phyloP scores from a whole-genome alignment of 495 filamentous ascomycete genomes.

The Cercophora scortea region DNA sequence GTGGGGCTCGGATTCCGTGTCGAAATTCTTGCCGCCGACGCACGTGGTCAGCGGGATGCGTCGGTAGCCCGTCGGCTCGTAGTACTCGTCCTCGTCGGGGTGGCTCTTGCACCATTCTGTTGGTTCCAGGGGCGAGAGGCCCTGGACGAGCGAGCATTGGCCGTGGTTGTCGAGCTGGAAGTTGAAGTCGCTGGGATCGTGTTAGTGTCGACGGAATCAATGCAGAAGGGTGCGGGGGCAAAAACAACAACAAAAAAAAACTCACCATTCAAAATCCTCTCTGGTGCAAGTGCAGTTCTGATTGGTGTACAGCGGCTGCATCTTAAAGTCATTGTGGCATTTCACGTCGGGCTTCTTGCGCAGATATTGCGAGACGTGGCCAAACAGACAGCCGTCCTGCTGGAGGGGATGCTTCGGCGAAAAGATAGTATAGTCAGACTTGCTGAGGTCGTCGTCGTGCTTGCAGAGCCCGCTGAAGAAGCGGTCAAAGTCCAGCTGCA shows the following conservation, averaged over 20 bases:
- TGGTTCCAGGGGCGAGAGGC: constrained; percentile 59
- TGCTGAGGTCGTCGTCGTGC: constrained; percentile 48
- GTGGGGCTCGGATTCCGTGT: constrained; percentile 46
- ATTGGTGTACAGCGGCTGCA: constrained; percentile 58
- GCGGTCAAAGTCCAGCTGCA: constrained; percentile 84
- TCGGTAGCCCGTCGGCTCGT: constrained; percentile 79
- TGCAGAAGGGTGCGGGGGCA: background rate
- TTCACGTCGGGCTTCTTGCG: constrained; percentile 67
- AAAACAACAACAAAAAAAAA: constrained; percentile 1
- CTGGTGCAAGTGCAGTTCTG: constrained; percentile 75
- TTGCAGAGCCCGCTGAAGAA: constrained; percentile 62
- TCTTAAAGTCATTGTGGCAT: constrained; percentile 70
- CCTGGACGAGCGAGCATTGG: constrained; percentile 65
- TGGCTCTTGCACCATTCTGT: constrained; percentile 56
- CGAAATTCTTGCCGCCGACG: constrained; percentile 59
- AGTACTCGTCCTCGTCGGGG: constrained; percentile 62
- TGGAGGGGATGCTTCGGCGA: constrained; percentile 69
- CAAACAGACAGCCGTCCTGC: constrained; percentile 78
- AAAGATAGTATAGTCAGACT: constrained; percentile 77
- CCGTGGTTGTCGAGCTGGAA: constrained; percentile 69
- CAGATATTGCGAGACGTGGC: constrained; percentile 81
- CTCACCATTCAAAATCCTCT: constrained; percentile 90
- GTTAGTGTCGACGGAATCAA: background rate
- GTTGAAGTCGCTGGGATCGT: constrained; percentile 73
- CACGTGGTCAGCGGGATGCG: constrained; percentile 86